phyloP scores from a whole-genome alignment of 176 grass and related monocot genomes.

The Typha latifolia region DNA sequence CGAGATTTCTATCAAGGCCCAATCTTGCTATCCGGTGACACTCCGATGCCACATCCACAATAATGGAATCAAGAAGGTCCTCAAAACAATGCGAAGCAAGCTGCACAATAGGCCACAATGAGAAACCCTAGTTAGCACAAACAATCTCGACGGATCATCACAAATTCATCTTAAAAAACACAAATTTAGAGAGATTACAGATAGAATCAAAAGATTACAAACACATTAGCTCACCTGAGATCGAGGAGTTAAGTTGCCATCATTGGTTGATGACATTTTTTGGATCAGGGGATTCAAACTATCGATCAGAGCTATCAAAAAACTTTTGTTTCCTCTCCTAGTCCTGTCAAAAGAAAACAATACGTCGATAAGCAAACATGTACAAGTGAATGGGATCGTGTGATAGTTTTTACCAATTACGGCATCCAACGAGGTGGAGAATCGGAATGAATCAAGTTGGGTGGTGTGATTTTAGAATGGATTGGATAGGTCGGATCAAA shows the following conservation, averaged over 20 bases:
- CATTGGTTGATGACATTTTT: slow-evolving; percentile 42
- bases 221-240: slow-evolving; percentile 35
- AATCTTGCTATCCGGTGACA: slow-evolving; percentile 91
- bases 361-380: too few relatives aligned
- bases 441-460: too few relatives aligned
- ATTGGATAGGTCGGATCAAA: too few relatives aligned
- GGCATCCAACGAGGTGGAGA: too few relatives aligned
- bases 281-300: neutral
- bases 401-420: too few relatives aligned
- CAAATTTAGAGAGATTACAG: neutral
- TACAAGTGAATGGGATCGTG: too few relatives aligned
- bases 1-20: slow-evolving; percentile 79
- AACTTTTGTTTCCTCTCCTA: too few relatives aligned
- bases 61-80: slow-evolving; percentile 69
- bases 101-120: slow-evolving; percentile 20
- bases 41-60: slow-evolving; percentile 86
- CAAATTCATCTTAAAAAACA: neutral
- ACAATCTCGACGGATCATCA: neutral
- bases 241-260: slow-evolving; percentile 46
- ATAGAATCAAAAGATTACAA: too few relatives aligned
- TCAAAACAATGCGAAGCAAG: slow-evolving; percentile 58
- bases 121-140: neutral
- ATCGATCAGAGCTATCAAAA: too few relatives aligned
- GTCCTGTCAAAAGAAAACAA: too few relatives aligned
- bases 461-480: too few relatives aligned